A percentile compares a stretch with the other conserved stretches of the same genome.
These are phyloP conservation scores for Gastrodia elata DNA, from an alignment of 106 monocot genomes.

Conservation along the genomic window DNA sequence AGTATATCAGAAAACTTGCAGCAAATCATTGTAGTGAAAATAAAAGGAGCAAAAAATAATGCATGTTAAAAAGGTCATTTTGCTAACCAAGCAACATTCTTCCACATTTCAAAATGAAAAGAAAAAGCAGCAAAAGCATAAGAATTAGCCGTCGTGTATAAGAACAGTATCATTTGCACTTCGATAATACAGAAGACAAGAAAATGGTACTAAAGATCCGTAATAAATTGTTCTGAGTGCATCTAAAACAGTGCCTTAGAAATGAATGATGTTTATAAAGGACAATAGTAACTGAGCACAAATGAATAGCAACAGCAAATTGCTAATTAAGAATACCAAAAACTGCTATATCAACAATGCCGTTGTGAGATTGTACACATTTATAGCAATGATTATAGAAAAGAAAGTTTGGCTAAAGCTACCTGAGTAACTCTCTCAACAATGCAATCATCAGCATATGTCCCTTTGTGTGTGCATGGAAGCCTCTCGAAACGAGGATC, in stretches of 20 bases:
- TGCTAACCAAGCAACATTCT: neutral
- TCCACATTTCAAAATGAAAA: neutral
- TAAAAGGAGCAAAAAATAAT: too few relatives aligned
- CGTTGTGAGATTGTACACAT: neutral
- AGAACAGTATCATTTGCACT: neutral
- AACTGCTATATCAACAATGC: neutral
- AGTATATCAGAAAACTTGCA: neutral
- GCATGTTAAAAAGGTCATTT: neutral
- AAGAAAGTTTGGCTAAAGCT: neutral
- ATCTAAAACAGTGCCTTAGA: neutral
- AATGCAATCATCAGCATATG: conserved; percentile 99
- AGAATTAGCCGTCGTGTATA: neutral
- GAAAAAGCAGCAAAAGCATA: neutral
- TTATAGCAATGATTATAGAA: neutral
- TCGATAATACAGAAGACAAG: neutral
- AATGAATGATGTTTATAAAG: neutral
- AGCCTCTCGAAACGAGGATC: conserved; percentile 94
- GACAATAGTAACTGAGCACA: neutral
- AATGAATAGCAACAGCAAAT: neutral
- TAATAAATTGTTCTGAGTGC: neutral
- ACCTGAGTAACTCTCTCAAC: conserved; percentile 95
- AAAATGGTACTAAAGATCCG: neutral
- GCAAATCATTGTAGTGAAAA: conserved; percentile 4
- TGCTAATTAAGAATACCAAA: neutral
- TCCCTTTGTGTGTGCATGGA: conserved; percentile 95